Base-by-base conservation (phyloP, 805 yeast genomes). In the Maudiozyma barnettii region DNA sequence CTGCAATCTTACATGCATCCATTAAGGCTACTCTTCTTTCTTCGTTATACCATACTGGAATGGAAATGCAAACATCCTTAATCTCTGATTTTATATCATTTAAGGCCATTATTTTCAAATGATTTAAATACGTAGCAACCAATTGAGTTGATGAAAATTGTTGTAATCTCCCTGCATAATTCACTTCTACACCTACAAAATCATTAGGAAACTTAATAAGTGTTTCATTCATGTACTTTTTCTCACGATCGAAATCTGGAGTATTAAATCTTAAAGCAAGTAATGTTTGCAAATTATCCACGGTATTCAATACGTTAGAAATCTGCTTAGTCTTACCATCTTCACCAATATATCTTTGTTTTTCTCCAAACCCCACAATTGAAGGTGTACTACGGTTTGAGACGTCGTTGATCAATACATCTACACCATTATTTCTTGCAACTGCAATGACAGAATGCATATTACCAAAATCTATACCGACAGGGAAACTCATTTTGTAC, bases 401-500 rank as follows among this genome's bases (percentile, higher is more conserved):
- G 45, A 91, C 98, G 73, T 91, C 99, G 68, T 93, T 93, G 72
- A 90, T 97, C 61, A 91, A 87, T 62, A 93, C 82, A 70, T 91
- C 99, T 64, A 93, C 91, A 65, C 97, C 98, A 75, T 97, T 82
- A 81, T 90, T 91, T 69, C 90, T 83, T 53, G 98, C 98, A 66
- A 95, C 82, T 44, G 95, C 98, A 67, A 90, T 78, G 57, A 90
- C 96, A 54, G 95, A 80, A 77, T 79, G 85, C 76, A 80, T 78
- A 74, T 89, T 89, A 74, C 99, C 99, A 67, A 91, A 83, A 79
- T 91, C 99, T 71, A 91, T 82, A 76, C 98, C 99, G 64, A 90
- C 84, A 71, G 96, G 95, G 66, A 82, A 77, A 70, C 95, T 84
- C 95, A 87, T 87, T 31, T 33, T 33, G 36, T 26, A 26, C 30